Percentiles rank a stretch among this genome's conserved stretches.
These are phyloP conservation scores for Camellia sinensis DNA, from an alignment of 148 eudicot species.

Conservation along the genomic window DNA sequence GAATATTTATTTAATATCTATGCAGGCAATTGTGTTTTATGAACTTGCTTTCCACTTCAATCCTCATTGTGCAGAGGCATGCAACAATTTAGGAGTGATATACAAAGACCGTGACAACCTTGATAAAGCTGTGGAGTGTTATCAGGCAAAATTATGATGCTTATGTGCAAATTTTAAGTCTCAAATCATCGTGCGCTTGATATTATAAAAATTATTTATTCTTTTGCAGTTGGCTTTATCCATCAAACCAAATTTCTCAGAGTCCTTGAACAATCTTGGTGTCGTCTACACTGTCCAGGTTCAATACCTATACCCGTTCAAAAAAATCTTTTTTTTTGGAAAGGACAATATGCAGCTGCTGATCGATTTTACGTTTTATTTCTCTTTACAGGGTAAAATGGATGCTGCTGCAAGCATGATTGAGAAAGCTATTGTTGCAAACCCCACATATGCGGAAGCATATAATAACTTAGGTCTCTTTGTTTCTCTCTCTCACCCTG, in stretches of 20 bases:
- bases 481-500: slow-evolving; percentile 16
- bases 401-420: slow-evolving; percentile 99
- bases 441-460: slow-evolving; percentile 98
- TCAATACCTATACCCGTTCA: slow-evolving; percentile 1
- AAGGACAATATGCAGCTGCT: not conserved
- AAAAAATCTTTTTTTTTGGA: not conserved
- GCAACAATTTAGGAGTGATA: slow-evolving; percentile 96
- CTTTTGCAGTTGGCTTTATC: slow-evolving; percentile 81
- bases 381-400: slow-evolving; percentile 81
- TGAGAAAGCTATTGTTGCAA: slow-evolving; percentile 95
- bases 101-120: slow-evolving; percentile 99
- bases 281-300: slow-evolving; percentile 99
- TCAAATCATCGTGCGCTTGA: not conserved
- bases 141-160: slow-evolving; percentile 61
- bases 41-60: slow-evolving; percentile 99
- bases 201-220: slow-evolving; percentile 2
- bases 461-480: slow-evolving; percentile 87
- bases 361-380: slow-evolving; percentile 9
- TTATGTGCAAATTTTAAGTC: slow-evolving; percentile 16
- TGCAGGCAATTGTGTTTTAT: slow-evolving; percentile 95
- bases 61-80: slow-evolving; percentile 99
- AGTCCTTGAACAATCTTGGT: slow-evolving; percentile 97
- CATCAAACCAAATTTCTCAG: slow-evolving; percentile 83
- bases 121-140: slow-evolving; percentile 98
- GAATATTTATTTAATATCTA: slow-evolving; percentile 5